Conservation (phyloP, 2,329 filamentous ascomycete species). For the Ambrosiella cleistominuta region DNA sequence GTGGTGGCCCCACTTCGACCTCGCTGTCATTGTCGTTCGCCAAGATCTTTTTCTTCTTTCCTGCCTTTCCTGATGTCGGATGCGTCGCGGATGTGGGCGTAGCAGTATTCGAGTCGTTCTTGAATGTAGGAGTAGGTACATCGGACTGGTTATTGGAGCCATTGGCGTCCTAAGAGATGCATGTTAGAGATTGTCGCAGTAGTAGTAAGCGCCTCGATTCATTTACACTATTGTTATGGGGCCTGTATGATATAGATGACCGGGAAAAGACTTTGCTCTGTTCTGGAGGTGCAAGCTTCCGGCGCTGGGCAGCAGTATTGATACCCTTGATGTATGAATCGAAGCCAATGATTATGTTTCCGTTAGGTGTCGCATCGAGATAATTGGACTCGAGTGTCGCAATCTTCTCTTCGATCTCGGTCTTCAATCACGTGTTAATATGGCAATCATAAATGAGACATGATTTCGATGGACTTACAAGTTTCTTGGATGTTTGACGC, state of each 20-base stretch:
- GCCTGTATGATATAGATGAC: slow-evolving; percentile 44
- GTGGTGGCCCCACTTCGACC: slow-evolving; percentile 37
- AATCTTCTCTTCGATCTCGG: slow-evolving; percentile 57
- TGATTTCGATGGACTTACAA: slow-evolving; percentile 19
- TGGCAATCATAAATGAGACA: not conserved
- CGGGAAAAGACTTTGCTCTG: slow-evolving; percentile 57
- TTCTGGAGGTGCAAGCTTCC: slow-evolving; percentile 47
- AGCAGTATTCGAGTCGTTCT: slow-evolving; percentile 17
- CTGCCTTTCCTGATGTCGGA: slow-evolving; percentile 33
- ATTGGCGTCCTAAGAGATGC: slow-evolving; percentile 24
- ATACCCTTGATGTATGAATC: slow-evolving; percentile 94
- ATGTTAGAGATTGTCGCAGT: not conserved
- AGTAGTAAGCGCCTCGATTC: slow-evolving; percentile 4
- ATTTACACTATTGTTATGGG: slow-evolving; percentile 22
- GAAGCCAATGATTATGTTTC: slow-evolving; percentile 95
- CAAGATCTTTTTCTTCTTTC: slow-evolving; percentile 36
- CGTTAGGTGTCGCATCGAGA: slow-evolving; percentile 71
- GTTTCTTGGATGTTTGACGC: slow-evolving; percentile 21
- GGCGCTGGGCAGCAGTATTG: slow-evolving; percentile 43
- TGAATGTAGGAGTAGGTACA: slow-evolving; percentile 39
- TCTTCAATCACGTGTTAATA: slow-evolving; percentile 17
- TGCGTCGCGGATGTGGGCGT: slow-evolving; percentile 31
- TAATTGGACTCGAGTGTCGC: slow-evolving; percentile 70
- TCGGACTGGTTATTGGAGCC: slow-evolving; percentile 28
- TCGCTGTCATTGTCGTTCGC: slow-evolving; percentile 38